These are phyloP conservation scores for Arabidopsis suecica DNA, from an alignment of 345 rosid species.

Conservation along the genomic window DNA sequence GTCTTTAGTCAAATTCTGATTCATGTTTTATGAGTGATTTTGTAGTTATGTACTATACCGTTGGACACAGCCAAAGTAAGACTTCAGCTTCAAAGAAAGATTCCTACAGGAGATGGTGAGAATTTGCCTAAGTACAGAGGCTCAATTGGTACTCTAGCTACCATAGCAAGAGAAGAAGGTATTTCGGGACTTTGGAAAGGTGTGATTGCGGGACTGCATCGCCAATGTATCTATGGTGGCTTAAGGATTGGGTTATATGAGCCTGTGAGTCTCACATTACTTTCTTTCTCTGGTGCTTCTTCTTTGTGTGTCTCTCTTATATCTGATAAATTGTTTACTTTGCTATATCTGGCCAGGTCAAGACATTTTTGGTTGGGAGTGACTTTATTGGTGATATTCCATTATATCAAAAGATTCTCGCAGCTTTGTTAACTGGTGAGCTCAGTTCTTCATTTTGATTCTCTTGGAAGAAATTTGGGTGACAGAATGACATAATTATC, in stretches of 20 bases:
- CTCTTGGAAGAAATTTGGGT: neutral
- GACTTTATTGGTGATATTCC: conserved; percentile 81
- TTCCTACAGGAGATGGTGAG: conserved; percentile 57
- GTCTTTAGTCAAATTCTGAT: conserved; percentile 7
- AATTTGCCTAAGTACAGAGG: conserved; percentile 74
- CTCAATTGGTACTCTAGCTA: conserved; percentile 70
- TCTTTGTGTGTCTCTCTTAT: neutral
- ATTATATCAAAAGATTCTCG: conserved; percentile 78
- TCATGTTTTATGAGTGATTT: conserved; percentile 8
- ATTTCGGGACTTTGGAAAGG: conserved; percentile 91
- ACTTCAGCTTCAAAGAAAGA: conserved; percentile 91
- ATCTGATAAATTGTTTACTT: conserved; percentile 19
- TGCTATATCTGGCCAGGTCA: conserved; percentile 64
- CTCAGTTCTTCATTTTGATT: conserved; percentile 29
- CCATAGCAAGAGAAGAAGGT: conserved; percentile 94
- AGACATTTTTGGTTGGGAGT: conserved; percentile 81
- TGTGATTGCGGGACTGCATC: conserved; percentile 85
- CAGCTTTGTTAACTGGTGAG: conserved; percentile 90
- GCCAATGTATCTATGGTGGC: conserved; percentile 92
- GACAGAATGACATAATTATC: neutral
- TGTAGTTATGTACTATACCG: conserved; percentile 87
- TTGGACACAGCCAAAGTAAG: conserved; percentile 96
- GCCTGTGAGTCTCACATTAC: conserved; percentile 67
- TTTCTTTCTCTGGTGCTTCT: conserved; percentile 6
- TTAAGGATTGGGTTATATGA: conserved; percentile 88